These are phyloP conservation scores for Oehlia diaphana DNA, from an alignment of 192 early-diverging fungal genomes.

Conservation along the genomic window DNA sequence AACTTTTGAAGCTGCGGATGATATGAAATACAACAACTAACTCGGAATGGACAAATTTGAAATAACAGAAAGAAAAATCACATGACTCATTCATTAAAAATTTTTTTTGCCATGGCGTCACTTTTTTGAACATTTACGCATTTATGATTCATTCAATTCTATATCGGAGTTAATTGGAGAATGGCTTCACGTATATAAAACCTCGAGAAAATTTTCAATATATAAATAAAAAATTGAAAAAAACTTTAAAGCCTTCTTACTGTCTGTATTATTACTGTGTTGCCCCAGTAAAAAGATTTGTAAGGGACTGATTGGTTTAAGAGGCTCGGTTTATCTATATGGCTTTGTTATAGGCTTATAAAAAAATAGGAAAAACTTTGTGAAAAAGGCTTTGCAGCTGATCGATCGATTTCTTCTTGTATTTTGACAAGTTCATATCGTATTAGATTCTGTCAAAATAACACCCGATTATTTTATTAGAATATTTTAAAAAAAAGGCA, in stretches of 20 bases:
- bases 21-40: too few relatives aligned
- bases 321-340: neutral
- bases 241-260: neutral
- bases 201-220: neutral
- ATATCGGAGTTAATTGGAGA: too few relatives aligned
- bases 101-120: too few relatives aligned
- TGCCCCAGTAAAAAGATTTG: neutral
- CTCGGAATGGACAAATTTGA: too few relatives aligned
- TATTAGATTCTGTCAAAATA: too few relatives aligned
- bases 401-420: neutral
- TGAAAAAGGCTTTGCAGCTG: neutral
- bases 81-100: too few relatives aligned
- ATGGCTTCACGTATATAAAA: neutral
- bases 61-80: too few relatives aligned
- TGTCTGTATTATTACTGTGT: too few relatives aligned
- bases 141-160: too few relatives aligned
- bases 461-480: neutral
- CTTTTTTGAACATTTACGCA: too few relatives aligned
- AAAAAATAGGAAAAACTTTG: neutral
- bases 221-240: neutral
- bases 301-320: neutral
- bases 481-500: too few relatives aligned
- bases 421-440: neutral
- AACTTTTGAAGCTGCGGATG: too few relatives aligned
- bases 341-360: neutral